Conservation (phyloP, 1,139 yeast genomes). For the Geotrichum klebahnii region DNA sequence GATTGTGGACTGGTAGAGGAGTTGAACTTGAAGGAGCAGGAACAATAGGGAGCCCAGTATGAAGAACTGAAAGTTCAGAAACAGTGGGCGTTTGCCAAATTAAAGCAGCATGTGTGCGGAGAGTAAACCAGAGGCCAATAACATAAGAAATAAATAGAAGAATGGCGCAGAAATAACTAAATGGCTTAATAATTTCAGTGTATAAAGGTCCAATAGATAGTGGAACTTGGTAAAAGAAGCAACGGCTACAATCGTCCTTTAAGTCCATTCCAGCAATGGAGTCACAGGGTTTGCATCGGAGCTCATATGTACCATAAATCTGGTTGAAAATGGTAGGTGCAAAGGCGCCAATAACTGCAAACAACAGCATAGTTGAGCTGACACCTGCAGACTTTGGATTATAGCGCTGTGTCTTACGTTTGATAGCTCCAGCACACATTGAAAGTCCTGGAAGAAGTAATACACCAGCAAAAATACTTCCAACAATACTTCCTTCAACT, state of each 20-base stretch:
- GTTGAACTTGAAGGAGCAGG: slow-evolving; percentile 1
- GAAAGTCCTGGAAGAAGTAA: slow-evolving; percentile 86
- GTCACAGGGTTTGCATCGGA: slow-evolving; percentile 59
- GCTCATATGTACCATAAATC: slow-evolving; percentile 83
- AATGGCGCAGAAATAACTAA: slow-evolving; percentile 73
- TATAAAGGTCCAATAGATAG: slow-evolving; percentile 60
- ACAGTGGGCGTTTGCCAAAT: slow-evolving; percentile 79
- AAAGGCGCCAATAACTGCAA: slow-evolving; percentile 86
- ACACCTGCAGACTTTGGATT: slow-evolving; percentile 97
- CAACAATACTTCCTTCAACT: slow-evolving; percentile 97
- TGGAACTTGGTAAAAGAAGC: slow-evolving; percentile 78
- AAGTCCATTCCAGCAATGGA: neutral
- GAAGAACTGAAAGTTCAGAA: slow-evolving; percentile 32
- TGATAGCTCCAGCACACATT: slow-evolving; percentile 95
- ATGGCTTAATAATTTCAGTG: slow-evolving; percentile 66
- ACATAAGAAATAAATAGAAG: slow-evolving; percentile 80
- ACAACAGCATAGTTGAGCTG: slow-evolving; percentile 88
- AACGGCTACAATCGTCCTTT: slow-evolving; percentile 52
- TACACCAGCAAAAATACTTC: slow-evolving; percentile 90
- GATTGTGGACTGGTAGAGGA: slow-evolving; percentile 5
- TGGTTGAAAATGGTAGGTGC: slow-evolving; percentile 90
- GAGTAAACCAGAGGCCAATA: slow-evolving; percentile 89
- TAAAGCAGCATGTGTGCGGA: slow-evolving; percentile 91
- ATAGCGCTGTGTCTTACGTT: slow-evolving; percentile 86
- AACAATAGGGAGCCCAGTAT: neutral